These are phyloP conservation scores for Salix viminalis DNA, from an alignment of 345 rosid genomes.

Conservation along the genomic window DNA sequence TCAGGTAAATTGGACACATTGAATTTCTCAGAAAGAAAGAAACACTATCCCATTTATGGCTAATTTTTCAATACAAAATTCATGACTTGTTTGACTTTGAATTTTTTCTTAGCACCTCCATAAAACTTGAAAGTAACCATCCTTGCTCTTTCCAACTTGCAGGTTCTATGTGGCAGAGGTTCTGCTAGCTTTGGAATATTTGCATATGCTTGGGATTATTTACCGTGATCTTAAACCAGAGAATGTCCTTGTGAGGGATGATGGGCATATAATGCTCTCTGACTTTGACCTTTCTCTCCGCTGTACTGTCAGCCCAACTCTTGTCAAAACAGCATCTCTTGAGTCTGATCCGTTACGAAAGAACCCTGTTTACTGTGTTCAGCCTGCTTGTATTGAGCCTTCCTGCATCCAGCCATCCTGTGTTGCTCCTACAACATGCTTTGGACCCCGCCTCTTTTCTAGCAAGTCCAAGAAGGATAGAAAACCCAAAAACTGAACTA, in stretches of 20 bases:
- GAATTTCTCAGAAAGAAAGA: neutral
- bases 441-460: slow-evolving; percentile 77
- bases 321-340: slow-evolving; percentile 50
- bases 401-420: slow-evolving; percentile 82
- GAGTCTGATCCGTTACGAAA: slow-evolving; percentile 68
- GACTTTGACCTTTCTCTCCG: slow-evolving; percentile 89
- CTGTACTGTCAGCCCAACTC: slow-evolving; percentile 77
- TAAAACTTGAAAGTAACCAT: neutral
- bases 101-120: neutral
- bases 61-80: neutral
- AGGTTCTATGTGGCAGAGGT: slow-evolving; percentile 89
- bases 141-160: slow-evolving; percentile 6
- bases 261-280: slow-evolving; percentile 79
- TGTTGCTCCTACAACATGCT: slow-evolving; percentile 77
- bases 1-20: neutral
- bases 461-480: slow-evolving; percentile 76
- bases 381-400: slow-evolving; percentile 82
- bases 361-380: slow-evolving; percentile 65
- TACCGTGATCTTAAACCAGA: slow-evolving; percentile 86
- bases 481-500: slow-evolving; percentile 65
- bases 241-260: slow-evolving; percentile 72
- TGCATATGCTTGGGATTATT: slow-evolving; percentile 87
- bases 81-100: neutral
- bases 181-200: slow-evolving; percentile 77
- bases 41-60: neutral